Conservation (phyloP, 116 monocot genomes). For the Phalaenopsis hybrid region DNA sequence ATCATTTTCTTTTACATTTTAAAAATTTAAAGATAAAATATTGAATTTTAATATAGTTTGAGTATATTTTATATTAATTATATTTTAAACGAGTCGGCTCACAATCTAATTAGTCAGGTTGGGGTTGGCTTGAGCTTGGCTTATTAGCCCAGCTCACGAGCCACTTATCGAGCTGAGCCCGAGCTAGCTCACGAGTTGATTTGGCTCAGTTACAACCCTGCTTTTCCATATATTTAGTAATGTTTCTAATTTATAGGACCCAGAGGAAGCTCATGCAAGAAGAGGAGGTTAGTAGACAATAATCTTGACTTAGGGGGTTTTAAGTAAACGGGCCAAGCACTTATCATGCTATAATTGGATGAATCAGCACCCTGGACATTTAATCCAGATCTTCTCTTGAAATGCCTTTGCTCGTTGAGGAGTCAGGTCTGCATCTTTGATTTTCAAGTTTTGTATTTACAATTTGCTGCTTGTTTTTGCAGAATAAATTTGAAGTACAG, state of each 20-base stretch:
- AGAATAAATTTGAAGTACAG: not conserved
- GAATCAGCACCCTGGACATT: slow-evolving; percentile 86
- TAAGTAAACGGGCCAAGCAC: not conserved
- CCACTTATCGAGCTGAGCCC: too few species aligned
- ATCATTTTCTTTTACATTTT: too few species aligned
- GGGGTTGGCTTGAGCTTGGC: too few species aligned
- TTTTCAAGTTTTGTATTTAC: not conserved
- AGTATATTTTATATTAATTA: too few species aligned
- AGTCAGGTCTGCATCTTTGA: slow-evolving; percentile 37
- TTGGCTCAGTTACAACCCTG: not conserved
- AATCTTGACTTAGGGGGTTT: not conserved
- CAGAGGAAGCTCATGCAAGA: slow-evolving; percentile 95
- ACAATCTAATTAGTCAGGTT: too few species aligned
- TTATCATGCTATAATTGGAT: slow-evolving; percentile 10
- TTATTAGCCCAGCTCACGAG: too few species aligned
- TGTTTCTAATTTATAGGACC: slow-evolving; percentile 41
- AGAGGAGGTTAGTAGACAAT: slow-evolving; percentile 65
- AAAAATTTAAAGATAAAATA: too few species aligned
- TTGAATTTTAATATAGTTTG: too few species aligned
- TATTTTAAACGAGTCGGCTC: too few species aligned
- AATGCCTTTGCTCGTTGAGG: slow-evolving; percentile 47
- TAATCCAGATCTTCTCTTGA: slow-evolving; percentile 58
- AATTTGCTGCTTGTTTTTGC: not conserved
- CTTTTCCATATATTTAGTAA: not conserved
- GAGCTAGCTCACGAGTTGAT: too few species aligned